Base-by-base conservation (phyloP, 345 rosid species). In the Garcia nutans region DNA sequence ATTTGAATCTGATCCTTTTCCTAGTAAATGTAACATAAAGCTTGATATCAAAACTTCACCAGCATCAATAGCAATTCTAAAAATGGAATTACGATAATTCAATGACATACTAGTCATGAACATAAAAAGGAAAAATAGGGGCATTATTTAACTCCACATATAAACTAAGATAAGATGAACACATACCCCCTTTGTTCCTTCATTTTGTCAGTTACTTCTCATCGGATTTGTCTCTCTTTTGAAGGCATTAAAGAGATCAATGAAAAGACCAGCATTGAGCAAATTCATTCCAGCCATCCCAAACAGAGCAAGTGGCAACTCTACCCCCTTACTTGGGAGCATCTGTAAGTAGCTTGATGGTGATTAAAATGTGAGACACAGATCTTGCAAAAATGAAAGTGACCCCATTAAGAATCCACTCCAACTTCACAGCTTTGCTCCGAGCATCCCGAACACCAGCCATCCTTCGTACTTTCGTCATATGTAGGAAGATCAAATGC, bases 241-340 rank as follows among this genome's bases (percentile, higher is more conserved):
- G 75, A 84, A 94, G 57, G 97, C 95, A 28, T 86, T 83, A 33
- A 90, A 80, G 76, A 94, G 92, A 85, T 92, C 95, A 33, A 92
- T 71, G n/a, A 91, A 97, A 8, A 94, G 97, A 22, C 89, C 89
- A 5, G 58, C 62, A 59, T 91, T 94, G 31, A 94, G 90, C 41
- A 92, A 37, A 84, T 92, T 89, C 98, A 94, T 91, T 72, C 97
- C 97, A 26, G 65, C 83, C 98, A 94, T 94, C 63, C 97, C 97
- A 66, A 85, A 86, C 65, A 94, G 70, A 15, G 97, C 98, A 28
- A 94, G 91, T 0, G 97, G 97, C 85, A 87, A 88, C 88, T 91
- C n/a, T n/a, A n/a, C 73, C 3, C 97, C 98, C 72, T 66, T 89
- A 94, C 89, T 87, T 89, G 80, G 84, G 67, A 19, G 92, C 92